These are phyloP conservation scores for Actinomucor elegans DNA, from an alignment of 371 early-diverging fungal species.

Conservation along the genomic window DNA sequence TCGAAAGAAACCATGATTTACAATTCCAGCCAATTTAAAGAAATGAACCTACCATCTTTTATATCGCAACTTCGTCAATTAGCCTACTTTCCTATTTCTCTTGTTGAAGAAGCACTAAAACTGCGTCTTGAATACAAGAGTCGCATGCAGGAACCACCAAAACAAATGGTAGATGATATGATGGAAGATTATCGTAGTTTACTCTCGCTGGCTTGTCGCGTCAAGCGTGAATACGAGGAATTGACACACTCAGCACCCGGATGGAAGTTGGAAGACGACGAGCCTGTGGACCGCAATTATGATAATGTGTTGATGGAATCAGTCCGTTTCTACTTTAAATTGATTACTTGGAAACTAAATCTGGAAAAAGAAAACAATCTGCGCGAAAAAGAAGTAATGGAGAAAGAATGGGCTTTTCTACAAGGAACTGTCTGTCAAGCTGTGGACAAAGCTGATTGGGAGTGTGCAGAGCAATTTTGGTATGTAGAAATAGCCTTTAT, in stretches of 20 bases:
- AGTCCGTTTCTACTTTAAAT: constrained; percentile 77
- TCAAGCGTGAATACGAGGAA: constrained; percentile 69
- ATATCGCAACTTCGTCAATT: constrained; percentile 68
- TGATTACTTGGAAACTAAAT: constrained; percentile 71
- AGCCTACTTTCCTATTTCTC: constrained; percentile 74
- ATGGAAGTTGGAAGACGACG: constrained; percentile 67
- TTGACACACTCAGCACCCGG: constrained; percentile 64
- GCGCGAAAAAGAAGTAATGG: constrained; percentile 79
- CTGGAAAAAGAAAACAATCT: constrained; percentile 58
- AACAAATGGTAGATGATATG: constrained; percentile 76
- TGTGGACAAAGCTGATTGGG: constrained; percentile 73
- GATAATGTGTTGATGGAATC: constrained; percentile 70
- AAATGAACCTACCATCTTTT: constrained; percentile 71
- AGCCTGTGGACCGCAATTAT: constrained; percentile 62
- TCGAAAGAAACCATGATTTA: constrained; percentile 69
- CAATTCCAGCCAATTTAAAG: constrained; percentile 60
- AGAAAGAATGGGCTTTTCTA: constrained; percentile 80
- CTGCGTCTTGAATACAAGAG: constrained; percentile 76
- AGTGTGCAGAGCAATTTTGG: constrained; percentile 80
- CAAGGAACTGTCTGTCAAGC: constrained; percentile 63
- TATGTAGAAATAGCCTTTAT: constrained; percentile 7
- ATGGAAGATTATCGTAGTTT: constrained; percentile 79
- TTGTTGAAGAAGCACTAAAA: constrained; percentile 78
- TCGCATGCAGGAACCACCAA: constrained; percentile 67
- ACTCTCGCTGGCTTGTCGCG: constrained; percentile 69